Evolutionary conservation across 768 basidiomycete genomes (phyloP).

Genomic region (Tephrocybe sp.): DNA sequence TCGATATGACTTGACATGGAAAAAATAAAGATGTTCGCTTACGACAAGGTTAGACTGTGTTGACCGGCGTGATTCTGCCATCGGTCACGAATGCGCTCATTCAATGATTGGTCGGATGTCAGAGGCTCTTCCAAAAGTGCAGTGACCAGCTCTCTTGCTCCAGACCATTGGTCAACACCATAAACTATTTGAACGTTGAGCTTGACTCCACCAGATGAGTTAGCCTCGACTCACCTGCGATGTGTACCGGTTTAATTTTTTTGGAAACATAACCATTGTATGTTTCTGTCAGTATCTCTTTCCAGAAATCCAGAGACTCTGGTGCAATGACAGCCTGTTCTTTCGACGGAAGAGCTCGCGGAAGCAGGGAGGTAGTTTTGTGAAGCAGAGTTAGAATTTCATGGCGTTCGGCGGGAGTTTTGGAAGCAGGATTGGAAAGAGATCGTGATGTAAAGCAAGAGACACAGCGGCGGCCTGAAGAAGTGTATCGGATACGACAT

Average conservation of each 20-base stretch:
- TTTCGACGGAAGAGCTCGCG: conserved; percentile 35
- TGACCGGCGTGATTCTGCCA: conserved; percentile 37
- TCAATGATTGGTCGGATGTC: conserved; percentile 46
- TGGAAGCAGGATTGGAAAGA: conserved; percentile 1
- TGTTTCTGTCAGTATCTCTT: conserved; percentile 37
- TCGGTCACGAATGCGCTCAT: conserved; percentile 43
- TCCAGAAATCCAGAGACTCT: conserved; percentile 47
- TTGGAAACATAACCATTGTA: conserved; percentile 33
- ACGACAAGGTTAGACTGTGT: conserved; percentile 38
- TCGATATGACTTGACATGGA: conserved; percentile 24
- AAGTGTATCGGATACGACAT: conserved; percentile 14
- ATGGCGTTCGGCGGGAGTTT: conserved; percentile 3
- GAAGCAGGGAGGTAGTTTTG: conserved; percentile 46
- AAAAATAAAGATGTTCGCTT: conserved; percentile 30
- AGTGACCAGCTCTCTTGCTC: conserved; percentile 58
- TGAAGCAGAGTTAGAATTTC: conserved; percentile 48
- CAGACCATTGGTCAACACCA: conserved; percentile 54
- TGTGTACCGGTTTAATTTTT: conserved; percentile 35
- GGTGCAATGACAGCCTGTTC: conserved; percentile 3
- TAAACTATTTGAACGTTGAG: conserved; percentile 44
- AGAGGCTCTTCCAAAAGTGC: conserved; percentile 75
- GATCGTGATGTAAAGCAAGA: background rate
- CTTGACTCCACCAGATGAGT: conserved; percentile 2
- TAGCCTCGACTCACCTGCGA: conserved; percentile 44
- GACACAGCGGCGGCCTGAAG: background rate